Base-by-base conservation (phyloP, 768 basidiomycete species). In the Termitomyces sp. region DNA sequence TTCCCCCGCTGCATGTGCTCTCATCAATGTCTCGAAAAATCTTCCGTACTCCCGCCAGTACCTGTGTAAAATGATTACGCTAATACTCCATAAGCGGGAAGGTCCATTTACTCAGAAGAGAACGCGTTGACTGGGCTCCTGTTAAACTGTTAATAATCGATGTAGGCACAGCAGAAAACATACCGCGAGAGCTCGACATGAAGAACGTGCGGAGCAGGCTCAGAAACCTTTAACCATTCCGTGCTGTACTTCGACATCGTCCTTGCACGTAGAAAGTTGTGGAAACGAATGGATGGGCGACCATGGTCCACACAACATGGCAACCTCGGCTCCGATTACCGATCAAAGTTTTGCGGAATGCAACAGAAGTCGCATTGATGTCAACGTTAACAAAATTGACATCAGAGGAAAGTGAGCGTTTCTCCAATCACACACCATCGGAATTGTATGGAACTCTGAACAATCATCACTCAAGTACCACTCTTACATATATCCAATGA, bases 61-160 rank as follows among this genome's bases (percentile, higher is more conserved):
- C 42, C 90, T 92, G 56, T 20, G 30, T 33, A 39, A 24, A 42
- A 45, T n/a, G 5, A 11, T 58, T 20, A 31, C 54, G 30, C 5
- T 36, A 33, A 13, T 11, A 47, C 11, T 18, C 6, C 9, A 33
- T 16, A 8, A 31, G 7, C 9, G 6, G 6, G 44, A 45, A 20
- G 33, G 22, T 39, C n/a, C 11, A 52, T 65, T 58, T 61, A 85
- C 79, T 81, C 78, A 41, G 70, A 71, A 30, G 74, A 75, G 68
- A 89, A 87, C 0, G 88, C 86, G 67, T 91, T 91, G 20, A 89
- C 83, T 0, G 88, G 88, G 5, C 69, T 69, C 30, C 88, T 88
- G 60, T 41, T 48, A 3, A 42, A 46, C 15, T 12, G 16, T 58
- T 20, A 16, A 45, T 34, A 27, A 18, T 37, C 22, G 13, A 47